Percentiles rank a stretch among this genome's conserved stretches.
phyloP scores from a whole-genome alignment of 108 stramenopile genomes.

The Fragilaria crotonensis region DNA sequence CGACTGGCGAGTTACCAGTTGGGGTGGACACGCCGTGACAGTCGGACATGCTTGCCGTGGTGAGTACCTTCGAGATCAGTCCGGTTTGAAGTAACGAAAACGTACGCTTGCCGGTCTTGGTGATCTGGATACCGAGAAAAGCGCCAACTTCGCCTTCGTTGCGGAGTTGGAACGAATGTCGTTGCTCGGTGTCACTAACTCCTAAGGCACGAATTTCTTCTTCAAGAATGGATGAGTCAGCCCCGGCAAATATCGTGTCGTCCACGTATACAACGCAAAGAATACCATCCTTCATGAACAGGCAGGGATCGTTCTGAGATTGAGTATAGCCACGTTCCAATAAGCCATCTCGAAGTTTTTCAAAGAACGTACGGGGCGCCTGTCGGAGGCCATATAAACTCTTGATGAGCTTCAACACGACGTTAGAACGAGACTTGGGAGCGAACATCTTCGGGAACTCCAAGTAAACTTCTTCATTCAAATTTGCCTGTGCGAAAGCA shows the following conservation, averaged over 20 bases:
- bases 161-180: background rate
- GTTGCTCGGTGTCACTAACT: background rate
- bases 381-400: conserved; percentile 27
- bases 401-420: conserved; percentile 19
- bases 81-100: conserved; percentile 20
- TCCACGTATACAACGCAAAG: conserved; percentile 4
- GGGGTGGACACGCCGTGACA: conserved; percentile 7
- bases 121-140: conserved; percentile 6
- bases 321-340: background rate
- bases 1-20: conserved; percentile 16
- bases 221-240: background rate
- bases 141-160: conserved; percentile 7
- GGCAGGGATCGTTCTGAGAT: background rate
- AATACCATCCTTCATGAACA: background rate
- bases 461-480: conserved; percentile 2
- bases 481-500: conserved; percentile 14
- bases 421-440: background rate
- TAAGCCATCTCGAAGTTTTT: background rate
- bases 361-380: conserved; percentile 18
- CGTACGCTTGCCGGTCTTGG: background rate
- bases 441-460: background rate
- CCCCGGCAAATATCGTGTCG: background rate
- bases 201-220: background rate
- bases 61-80: conserved; percentile 22
- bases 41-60: conserved; percentile 13